Conservation (phyloP, 495 filamentous ascomycete species). For the Penicillium canescens region DNA sequence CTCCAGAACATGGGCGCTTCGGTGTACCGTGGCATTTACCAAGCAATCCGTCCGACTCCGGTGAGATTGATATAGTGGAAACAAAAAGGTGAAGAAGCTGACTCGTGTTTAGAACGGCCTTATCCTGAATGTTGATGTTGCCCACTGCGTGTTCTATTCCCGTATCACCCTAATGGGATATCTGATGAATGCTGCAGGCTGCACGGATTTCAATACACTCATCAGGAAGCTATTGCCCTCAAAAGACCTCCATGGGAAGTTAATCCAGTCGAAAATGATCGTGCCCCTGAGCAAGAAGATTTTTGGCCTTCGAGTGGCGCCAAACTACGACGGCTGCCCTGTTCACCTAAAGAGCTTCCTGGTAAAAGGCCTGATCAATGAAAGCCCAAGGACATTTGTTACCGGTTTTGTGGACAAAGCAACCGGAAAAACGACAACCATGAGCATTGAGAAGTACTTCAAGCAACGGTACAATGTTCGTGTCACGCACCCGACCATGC, state of each 20-base stretch:
- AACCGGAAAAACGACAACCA: constrained; percentile 35
- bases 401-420: constrained; percentile 59
- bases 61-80: constrained; percentile 23
- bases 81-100: background rate
- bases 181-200: constrained; percentile 19
- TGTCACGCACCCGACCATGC: constrained; percentile 56
- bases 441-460: constrained; percentile 69
- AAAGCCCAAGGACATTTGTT: constrained; percentile 52
- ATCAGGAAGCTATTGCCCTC: constrained; percentile 16
- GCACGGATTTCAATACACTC: constrained; percentile 18
- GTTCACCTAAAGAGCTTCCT: constrained; percentile 53
- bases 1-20: constrained; percentile 54
- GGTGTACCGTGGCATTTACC: constrained; percentile 82
- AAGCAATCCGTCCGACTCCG: constrained; percentile 69
- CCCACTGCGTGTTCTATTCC: constrained; percentile 42
- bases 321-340: constrained; percentile 58
- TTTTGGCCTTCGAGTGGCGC: constrained; percentile 63
- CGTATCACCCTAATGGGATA: constrained; percentile 33
- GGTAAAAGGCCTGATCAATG: constrained; percentile 60
- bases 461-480: constrained; percentile 58
- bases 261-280: constrained; percentile 21
- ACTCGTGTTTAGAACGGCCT: constrained; percentile 49
- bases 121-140: constrained; percentile 75
- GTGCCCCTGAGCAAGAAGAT: constrained; percentile 47
- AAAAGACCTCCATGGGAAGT: constrained; percentile 20